Conservation (phyloP, 2,329 filamentous ascomycete genomes). For the Neonectria coccinea region DNA sequence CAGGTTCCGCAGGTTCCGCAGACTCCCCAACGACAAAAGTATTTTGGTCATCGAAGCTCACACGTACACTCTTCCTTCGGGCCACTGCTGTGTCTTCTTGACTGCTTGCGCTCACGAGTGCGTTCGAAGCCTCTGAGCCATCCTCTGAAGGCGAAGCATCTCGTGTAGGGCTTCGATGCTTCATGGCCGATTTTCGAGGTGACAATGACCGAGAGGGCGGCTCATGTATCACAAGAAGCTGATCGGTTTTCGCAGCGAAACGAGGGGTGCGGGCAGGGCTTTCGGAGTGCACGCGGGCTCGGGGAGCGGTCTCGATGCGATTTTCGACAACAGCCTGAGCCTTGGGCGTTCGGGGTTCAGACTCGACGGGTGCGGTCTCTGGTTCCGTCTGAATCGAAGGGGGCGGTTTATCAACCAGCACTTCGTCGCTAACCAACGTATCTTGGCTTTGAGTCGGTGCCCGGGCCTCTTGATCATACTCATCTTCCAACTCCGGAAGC, state of each 20-base stretch:
- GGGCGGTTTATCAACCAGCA: slow-evolving; percentile 46
- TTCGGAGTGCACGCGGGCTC: slow-evolving; percentile 58
- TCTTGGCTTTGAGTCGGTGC: slow-evolving; percentile 12
- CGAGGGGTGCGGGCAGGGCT: slow-evolving; percentile 77
- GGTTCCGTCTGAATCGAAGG: slow-evolving; percentile 15
- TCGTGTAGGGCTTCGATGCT: slow-evolving; percentile 68
- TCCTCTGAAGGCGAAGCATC: slow-evolving; percentile 64
- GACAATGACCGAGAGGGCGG: slow-evolving; percentile 79
- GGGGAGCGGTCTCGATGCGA: slow-evolving; percentile 37
- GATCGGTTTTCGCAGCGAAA: slow-evolving; percentile 70
- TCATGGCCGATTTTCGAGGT: slow-evolving; percentile 82
- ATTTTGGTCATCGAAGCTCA: slow-evolving; percentile 82
- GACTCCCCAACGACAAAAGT: slow-evolving; percentile 66
- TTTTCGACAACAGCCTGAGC: slow-evolving; percentile 19
- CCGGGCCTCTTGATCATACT: slow-evolving; percentile 35
- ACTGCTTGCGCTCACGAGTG: slow-evolving; percentile 38
- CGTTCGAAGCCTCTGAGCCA: slow-evolving; percentile 58
- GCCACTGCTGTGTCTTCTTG: slow-evolving; percentile 53
- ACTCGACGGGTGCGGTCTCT: slow-evolving; percentile 15
- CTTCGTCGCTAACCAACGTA: slow-evolving; percentile 50
- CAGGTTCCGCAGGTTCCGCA: slow-evolving; percentile 51
- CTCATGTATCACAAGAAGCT: slow-evolving; percentile 70
- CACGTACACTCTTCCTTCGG: slow-evolving; percentile 75
- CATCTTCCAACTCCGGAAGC: slow-evolving; percentile 56
- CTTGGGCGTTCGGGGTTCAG: slow-evolving; percentile 5